Evolutionary conservation across 2,329 filamentous ascomycete species (phyloP).

Genomic region (Epichloe gansuensis): DNA sequence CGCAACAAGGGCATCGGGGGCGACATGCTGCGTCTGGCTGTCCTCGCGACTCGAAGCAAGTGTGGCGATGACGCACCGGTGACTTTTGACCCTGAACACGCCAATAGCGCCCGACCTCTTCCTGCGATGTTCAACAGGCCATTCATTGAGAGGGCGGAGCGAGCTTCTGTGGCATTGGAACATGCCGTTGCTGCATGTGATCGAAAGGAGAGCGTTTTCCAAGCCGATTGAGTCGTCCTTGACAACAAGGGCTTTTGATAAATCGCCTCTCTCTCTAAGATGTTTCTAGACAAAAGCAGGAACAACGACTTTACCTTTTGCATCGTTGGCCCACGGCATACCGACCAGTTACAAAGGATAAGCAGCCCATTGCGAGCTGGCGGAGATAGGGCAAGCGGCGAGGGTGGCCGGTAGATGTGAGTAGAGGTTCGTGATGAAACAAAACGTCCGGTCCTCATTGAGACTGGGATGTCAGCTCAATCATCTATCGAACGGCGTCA

Average conservation of each 20-base stretch:
- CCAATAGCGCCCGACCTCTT: constrained; percentile 52
- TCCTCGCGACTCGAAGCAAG: constrained; percentile 49
- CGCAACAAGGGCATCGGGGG: constrained; percentile 58
- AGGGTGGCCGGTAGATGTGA: too few species aligned
- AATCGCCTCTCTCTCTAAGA: too few species aligned
- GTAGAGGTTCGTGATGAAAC: constrained; percentile 3
- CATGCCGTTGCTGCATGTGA: constrained; percentile 13
- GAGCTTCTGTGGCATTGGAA: constrained; percentile 35
- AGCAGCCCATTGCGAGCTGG: constrained; percentile 37
- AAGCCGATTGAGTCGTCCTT: constrained; percentile 12
- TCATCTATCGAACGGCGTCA: too few species aligned
- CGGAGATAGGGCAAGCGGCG: constrained; percentile 25
- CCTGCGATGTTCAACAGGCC: constrained; percentile 45
- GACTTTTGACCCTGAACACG: constrained; percentile 64
- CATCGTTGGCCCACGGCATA: constrained; percentile 42
- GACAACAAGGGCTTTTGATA: constrained; percentile 31
- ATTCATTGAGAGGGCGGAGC: constrained; percentile 43
- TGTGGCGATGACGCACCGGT: constrained; percentile 50
- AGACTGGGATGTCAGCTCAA: too few species aligned
- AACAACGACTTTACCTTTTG: constrained; percentile 14
- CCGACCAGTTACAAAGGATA: constrained; percentile 40
- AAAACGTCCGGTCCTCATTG: constrained; percentile 10
- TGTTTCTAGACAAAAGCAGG: too few species aligned
- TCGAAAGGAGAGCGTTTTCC: constrained; percentile 6
- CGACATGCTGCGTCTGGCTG: constrained; percentile 60